phyloP scores from a whole-genome alignment of 306 rosid genomes.

The Rosa lucieae region DNA sequence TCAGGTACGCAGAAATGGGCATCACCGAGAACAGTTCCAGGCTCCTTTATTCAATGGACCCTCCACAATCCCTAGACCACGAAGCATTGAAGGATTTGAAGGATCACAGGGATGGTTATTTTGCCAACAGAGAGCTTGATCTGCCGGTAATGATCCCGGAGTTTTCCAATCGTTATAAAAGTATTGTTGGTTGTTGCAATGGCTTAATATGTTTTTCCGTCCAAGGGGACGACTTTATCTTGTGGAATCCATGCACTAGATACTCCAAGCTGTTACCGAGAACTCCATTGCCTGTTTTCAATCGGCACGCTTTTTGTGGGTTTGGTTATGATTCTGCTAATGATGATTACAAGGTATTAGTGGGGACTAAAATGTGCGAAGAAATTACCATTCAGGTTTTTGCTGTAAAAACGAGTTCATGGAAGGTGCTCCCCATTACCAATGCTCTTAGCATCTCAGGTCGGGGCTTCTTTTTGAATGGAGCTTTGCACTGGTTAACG shows the following conservation, averaged over 20 bases:
- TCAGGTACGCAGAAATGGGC: background rate
- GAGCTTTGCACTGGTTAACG: background rate
- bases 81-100: background rate
- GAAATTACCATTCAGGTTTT: background rate
- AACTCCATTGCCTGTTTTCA: too few relatives aligned
- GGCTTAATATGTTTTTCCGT: background rate
- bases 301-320: background rate
- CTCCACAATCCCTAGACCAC: background rate
- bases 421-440: background rate
- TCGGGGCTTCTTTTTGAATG: background rate
- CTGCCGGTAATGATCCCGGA: background rate
- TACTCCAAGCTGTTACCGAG: background rate
- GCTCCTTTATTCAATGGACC: background rate
- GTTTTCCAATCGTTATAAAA: background rate
- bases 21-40: background rate
- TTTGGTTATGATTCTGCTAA: background rate
- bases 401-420: background rate
- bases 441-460: background rate
- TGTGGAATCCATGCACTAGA: background rate
- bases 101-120: background rate
- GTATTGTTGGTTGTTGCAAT: background rate
- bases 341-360: background rate
- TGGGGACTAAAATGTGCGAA: background rate
- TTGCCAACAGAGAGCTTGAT: background rate
- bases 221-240: background rate